Base-by-base conservation (phyloP, 1,284 basidiomycete genomes). In the Singerocomus inundabilis region DNA sequence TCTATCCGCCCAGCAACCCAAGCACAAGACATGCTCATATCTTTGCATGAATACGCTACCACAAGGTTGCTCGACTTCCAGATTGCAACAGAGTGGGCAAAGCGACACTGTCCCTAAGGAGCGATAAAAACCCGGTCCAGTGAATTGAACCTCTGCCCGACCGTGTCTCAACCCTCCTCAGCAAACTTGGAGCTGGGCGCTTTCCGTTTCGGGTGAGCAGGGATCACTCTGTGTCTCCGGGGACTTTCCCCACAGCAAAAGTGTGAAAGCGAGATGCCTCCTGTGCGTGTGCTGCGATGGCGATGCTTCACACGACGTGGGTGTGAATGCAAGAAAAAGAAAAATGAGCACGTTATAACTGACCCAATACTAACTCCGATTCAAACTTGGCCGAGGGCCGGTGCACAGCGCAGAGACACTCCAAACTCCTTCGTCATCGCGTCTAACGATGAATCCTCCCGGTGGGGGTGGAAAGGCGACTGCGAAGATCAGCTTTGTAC, bases 241-340 rank as follows among this genome's bases (percentile, higher is more conserved):
- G 85, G 87, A 90, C 88, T 90, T 90, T 90, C 85, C 88, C 88
- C 86, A 82, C 88, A 90, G 87, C 84, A 48, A 60, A 62, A 73
- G 56, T 54, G 53, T 57, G 71, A 77, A 72, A 74, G 72, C 63
- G 49, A 49, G 45, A 51, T 56, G 68, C 73, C 77, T 74, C 73
- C 78, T 77, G 85, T 87, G 67, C 72, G 88, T 79, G 71, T 77
- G 80, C 87, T 90, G 88, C 82, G 86, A 89, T 67, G 72, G 82
- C 88, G 86, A 82, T 88, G 82, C 87, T 88, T 85, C 79, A 71
- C 70, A 77, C 82, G 79, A 78, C 80, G 76, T 67, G 62, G 59
- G 60, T 57, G 61, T 57, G 37, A 55, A 52, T 35, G 55, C 38
- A 29, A 37, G 31, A 41, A 37, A 31, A 26, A 29, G 25, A 41